Evolutionary conservation across 768 basidiomycete genomes (phyloP).

Genomic region (Tylopilus subfusipes): DNA sequence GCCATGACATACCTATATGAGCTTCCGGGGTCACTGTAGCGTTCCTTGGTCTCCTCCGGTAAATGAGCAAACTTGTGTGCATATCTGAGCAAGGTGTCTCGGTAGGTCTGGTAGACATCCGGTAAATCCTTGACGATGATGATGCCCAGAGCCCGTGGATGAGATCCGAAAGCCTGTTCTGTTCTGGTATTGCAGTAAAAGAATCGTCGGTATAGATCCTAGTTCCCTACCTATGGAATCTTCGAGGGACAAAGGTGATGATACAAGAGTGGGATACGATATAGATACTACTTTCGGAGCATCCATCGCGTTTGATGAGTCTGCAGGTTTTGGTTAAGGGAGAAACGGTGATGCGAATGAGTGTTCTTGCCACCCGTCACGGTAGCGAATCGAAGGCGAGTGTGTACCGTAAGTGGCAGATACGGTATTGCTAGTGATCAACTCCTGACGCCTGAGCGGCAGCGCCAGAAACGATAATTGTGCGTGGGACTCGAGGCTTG

Average conservation of each 20-base stretch:
- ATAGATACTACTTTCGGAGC: conserved; percentile 43
- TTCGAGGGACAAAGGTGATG: conserved; percentile 49
- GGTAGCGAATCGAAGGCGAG: too few species aligned
- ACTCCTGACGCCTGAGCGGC: too few species aligned
- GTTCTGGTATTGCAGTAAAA: conserved; percentile 1
- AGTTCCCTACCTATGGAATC: conserved; percentile 55
- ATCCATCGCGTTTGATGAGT: conserved; percentile 12
- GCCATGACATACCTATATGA: conserved; percentile 61
- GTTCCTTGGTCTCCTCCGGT: conserved; percentile 63
- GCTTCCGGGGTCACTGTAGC: conserved; percentile 67
- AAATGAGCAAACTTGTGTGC: conserved; percentile 75
- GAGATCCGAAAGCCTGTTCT: conserved; percentile 84
- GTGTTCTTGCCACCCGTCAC: conserved; percentile 13
- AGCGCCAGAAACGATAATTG: too few species aligned
- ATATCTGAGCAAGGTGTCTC: conserved; percentile 71
- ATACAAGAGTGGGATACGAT: conserved; percentile 56
- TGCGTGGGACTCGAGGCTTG: too few species aligned
- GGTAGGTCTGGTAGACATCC: conserved; percentile 50
- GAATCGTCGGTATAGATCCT: not conserved
- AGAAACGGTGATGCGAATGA: conserved; percentile 3
- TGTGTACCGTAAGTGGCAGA: too few species aligned
- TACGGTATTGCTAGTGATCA: too few species aligned
- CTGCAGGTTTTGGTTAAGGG: conserved; percentile 11
- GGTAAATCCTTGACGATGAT: conserved; percentile 83
- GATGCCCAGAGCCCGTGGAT: conserved; percentile 72